Evolutionary conservation across 2,329 filamentous ascomycete species (phyloP).

Genomic region (Alternaria atra): DNA sequence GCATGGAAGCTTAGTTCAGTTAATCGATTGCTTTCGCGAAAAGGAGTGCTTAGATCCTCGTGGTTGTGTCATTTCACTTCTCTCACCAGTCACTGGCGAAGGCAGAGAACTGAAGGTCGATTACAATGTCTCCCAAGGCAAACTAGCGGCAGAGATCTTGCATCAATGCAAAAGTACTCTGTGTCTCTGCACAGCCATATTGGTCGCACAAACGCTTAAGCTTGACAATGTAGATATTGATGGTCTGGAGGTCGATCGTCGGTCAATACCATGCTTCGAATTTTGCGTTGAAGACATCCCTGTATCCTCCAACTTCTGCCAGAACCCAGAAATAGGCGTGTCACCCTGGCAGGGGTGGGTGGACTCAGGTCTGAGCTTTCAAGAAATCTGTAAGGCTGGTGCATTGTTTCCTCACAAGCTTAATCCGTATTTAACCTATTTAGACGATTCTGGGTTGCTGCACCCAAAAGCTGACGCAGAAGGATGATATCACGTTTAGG

Average conservation of each 20-base stretch:
- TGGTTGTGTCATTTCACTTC: constrained; percentile 15
- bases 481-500: neutral
- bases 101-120: constrained; percentile 6
- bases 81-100: constrained; percentile 1
- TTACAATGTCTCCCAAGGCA: neutral
- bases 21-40: neutral
- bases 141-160: neutral
- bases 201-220: neutral
- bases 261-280: neutral
- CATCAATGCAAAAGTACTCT: neutral
- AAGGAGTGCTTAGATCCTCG: constrained; percentile 11
- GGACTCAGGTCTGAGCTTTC: too few relatives aligned
- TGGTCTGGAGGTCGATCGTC: neutral
- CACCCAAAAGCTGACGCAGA: neutral
- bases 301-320: too few relatives aligned
- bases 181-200: neutral
- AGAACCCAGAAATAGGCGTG: too few relatives aligned
- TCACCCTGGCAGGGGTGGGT: too few relatives aligned
- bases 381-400: too few relatives aligned
- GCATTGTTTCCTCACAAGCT: too few relatives aligned
- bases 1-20: neutral
- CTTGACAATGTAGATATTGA: neutral
- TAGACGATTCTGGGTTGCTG: too few relatives aligned
- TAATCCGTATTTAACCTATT: too few relatives aligned
- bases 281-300: neutral